A percentile compares a stretch with the other conserved stretches of the same genome.
Evolutionary conservation across 2,329 filamentous ascomycete genomes (phyloP).

Genomic region (Gaeumannomyces tritici): DNA sequence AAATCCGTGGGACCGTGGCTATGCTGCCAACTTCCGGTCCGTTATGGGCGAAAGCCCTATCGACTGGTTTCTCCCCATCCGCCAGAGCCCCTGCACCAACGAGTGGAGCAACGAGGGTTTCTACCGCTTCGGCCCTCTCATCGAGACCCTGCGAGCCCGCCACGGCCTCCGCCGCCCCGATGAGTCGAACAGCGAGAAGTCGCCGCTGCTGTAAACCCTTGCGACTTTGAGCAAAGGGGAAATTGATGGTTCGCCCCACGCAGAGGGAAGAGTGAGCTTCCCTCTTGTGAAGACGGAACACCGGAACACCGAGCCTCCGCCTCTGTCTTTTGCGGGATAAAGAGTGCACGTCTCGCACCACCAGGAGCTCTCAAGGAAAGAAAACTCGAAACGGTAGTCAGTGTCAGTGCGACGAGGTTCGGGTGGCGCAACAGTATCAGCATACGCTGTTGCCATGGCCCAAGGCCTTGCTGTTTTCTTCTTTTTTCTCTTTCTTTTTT

Average conservation of each 20-base stretch:
- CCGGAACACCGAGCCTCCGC: not conserved
- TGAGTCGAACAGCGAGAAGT: not conserved
- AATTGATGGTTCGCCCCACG: not conserved
- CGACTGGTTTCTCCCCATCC: slow-evolving; percentile 77
- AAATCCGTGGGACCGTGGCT: slow-evolving; percentile 78
- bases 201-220: not conserved
- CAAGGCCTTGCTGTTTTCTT: not conserved
- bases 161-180: slow-evolving; percentile 19
- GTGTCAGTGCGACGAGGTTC: not conserved
- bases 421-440: too few relatives aligned
- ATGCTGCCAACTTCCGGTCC: slow-evolving; percentile 58
- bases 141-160: slow-evolving; percentile 43
- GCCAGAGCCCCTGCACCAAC: slow-evolving; percentile 61
- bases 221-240: not conserved
- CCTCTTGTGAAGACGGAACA: not conserved
- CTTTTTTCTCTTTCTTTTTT: not conserved
- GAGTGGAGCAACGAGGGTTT: slow-evolving; percentile 58
- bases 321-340: not conserved
- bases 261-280: not conserved
- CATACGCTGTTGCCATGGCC: not conserved
- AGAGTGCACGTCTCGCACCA: not conserved
- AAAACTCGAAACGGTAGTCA: not conserved
- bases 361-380: not conserved
- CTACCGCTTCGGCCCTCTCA: slow-evolving; percentile 55
- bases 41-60: slow-evolving; percentile 64